phyloP scores from a whole-genome alignment of 805 yeast species.

The Candida krabiensis region DNA sequence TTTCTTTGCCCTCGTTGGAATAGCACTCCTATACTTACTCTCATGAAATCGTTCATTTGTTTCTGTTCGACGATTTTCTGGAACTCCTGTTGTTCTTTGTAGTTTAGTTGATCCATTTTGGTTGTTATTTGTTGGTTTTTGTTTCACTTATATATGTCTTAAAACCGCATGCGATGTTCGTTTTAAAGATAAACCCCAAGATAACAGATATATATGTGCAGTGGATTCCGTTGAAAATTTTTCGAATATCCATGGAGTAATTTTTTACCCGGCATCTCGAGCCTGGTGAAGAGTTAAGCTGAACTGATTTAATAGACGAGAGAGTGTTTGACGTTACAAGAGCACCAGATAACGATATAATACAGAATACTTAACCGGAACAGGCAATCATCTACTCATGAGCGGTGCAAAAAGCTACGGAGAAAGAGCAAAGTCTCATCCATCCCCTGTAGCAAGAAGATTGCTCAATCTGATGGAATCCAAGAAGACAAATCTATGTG shows the following conservation, averaged over 20 bases:
- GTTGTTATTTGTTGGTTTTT: slow-evolving; percentile 1
- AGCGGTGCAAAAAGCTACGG: slow-evolving; percentile 46
- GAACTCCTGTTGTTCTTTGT: slow-evolving; percentile 94
- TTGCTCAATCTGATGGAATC: slow-evolving; percentile 71
- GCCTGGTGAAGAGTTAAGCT: too few species aligned
- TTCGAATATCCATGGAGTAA: slow-evolving; percentile 4
- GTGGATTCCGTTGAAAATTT: slow-evolving; percentile 7
- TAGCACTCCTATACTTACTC: slow-evolving; percentile 41
- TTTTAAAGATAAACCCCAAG: too few species aligned
- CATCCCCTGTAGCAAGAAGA: slow-evolving; percentile 77
- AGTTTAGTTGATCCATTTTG: slow-evolving; percentile 90
- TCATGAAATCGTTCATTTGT: slow-evolving; percentile 99
- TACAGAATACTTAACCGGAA: too few species aligned
- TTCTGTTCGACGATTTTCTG: slow-evolving; percentile 94
- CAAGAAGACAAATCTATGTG: slow-evolving; percentile 88
- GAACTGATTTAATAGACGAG: too few species aligned
- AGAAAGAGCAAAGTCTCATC: slow-evolving; percentile 67
- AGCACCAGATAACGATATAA: too few species aligned
- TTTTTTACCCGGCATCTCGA: slow-evolving; percentile 8
- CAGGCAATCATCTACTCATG: too few species aligned
- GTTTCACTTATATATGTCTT: too few species aligned
- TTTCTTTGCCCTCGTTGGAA: not conserved
- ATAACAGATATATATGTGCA: too few species aligned
- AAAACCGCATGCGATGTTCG: too few species aligned
- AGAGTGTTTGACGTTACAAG: too few species aligned